Conservation (phyloP, 2,329 filamentous ascomycete species). For the Tolypocladium inflatum region DNA sequence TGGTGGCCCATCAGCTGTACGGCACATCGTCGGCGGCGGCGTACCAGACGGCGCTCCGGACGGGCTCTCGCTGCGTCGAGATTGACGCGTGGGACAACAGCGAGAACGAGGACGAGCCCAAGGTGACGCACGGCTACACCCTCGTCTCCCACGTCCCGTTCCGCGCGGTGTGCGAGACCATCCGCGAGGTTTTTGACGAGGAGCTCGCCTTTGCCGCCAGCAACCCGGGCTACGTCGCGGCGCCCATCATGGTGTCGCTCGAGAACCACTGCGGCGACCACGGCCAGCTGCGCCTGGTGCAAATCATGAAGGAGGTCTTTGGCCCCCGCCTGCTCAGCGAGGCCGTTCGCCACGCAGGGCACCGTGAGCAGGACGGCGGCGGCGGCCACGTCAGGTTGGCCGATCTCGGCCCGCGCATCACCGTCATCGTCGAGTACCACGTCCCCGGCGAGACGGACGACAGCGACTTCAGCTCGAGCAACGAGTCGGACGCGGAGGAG, state of each 20-base stretch:
- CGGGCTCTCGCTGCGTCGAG: constrained; percentile 61
- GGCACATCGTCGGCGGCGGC: constrained; percentile 52
- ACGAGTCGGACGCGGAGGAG: constrained; percentile 30
- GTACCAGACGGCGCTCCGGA: constrained; percentile 52
- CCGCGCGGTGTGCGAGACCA: constrained; percentile 54
- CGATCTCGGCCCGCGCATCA: constrained; percentile 53
- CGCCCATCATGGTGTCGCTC: constrained; percentile 54
- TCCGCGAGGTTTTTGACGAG: constrained; percentile 51
- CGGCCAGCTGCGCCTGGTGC: constrained; percentile 50
- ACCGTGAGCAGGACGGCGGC: constrained; percentile 40
- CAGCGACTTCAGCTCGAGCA: constrained; percentile 22
- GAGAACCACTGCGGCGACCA: constrained; percentile 56
- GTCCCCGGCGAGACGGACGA: constrained; percentile 40
- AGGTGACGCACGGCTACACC: constrained; percentile 62
- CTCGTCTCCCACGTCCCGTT: constrained; percentile 58
- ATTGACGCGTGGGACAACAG: constrained; percentile 65
- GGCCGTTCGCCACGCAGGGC: constrained; percentile 45
- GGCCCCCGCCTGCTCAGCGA: constrained; percentile 49
- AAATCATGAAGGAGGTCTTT: constrained; percentile 57
- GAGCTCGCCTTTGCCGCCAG: constrained; percentile 35
- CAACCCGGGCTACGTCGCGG: constrained; percentile 29
- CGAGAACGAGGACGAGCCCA: constrained; percentile 51
- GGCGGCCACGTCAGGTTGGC: constrained; percentile 46
- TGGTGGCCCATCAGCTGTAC: constrained; percentile 60
- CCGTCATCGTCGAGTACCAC: constrained; percentile 60